A percentile compares a stretch with the other conserved stretches of the same genome.
phyloP scores from a whole-genome alignment of 108 stramenopile genomes.

The Skeletonema grethae region DNA sequence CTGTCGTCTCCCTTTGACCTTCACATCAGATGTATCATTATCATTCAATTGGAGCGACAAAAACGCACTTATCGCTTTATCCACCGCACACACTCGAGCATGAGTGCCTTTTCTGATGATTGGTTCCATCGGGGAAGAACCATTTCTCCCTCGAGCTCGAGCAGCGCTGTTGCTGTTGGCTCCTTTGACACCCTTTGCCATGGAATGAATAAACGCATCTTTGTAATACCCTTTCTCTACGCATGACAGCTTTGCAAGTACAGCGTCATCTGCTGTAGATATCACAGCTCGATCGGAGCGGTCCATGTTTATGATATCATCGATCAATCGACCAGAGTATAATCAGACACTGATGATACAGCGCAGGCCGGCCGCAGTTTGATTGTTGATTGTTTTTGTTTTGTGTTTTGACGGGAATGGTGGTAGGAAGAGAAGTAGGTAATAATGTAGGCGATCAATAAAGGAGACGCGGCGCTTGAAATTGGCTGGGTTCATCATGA shows the following conservation, averaged over 20 bases:
- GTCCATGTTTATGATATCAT: not conserved
- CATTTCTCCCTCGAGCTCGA: not conserved
- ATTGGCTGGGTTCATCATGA: too few relatives aligned
- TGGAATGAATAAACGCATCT: slow-evolving; percentile 70
- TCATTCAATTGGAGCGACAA: slow-evolving; percentile 30
- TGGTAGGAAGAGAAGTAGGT: too few relatives aligned
- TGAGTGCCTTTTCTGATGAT: slow-evolving; percentile 86
- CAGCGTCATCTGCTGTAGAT: slow-evolving; percentile 80
- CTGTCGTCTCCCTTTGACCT: slow-evolving; percentile 34
- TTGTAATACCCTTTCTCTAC: slow-evolving; percentile 76
- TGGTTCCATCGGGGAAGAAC: slow-evolving; percentile 40
- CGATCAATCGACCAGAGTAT: too few relatives aligned
- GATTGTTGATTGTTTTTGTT: too few relatives aligned
- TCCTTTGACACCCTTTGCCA: slow-evolving; percentile 39
- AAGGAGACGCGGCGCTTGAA: too few relatives aligned
- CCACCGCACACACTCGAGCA: slow-evolving; percentile 82
- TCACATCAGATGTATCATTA: not conserved
- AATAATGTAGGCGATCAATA: too few relatives aligned
- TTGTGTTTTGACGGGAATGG: too few relatives aligned
- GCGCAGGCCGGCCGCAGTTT: too few relatives aligned
- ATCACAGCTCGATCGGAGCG: slow-evolving; percentile 50
- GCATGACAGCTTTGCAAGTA: slow-evolving; percentile 71
- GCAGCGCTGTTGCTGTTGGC: slow-evolving; percentile 1
- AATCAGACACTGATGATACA: too few relatives aligned
- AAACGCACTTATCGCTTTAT: slow-evolving; percentile 75